Base-by-base conservation (phyloP, 768 basidiomycete species). In the Tulasnella sp. region DNA sequence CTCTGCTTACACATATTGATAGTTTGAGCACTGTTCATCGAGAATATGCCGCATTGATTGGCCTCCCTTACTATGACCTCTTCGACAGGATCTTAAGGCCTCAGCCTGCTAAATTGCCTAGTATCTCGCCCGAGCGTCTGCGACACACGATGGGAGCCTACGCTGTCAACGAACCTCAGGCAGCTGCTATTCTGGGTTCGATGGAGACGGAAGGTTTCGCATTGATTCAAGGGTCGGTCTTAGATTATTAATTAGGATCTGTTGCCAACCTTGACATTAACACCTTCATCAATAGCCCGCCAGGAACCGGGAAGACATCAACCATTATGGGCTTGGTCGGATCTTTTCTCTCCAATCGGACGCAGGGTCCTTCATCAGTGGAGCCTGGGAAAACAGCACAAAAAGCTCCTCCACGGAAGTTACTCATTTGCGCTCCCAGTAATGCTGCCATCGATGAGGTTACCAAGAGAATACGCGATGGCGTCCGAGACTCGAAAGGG, bases 381-480 rank as follows among this genome's bases (percentile, higher is more conserved):
- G 66, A 75, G 9, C 70, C 70, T 25, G 77, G 79, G 19, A 68
- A 63, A 47, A 63, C 56, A 48, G 58, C 63, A 15, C 72, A 73
- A 56, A 72, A 64, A 58, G 58, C 66, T n/a, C 66, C 74, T 1
- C 68, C 73, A 12, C 78, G 83, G 54, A 84, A 83, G 62, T 71
- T 98, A 37, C 74, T 99, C 15, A 71, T 99, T 32, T 99, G 95
- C 61, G 95, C 95, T 0, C 95, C 95, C 1, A 92, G 88, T 66
- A 99, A 99, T 65, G 95, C 95, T 15, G 95, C 95, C 22, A 92
- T 99, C 34, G 92, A 99, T 61, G 95, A 99, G 68, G 81, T 99
- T 15, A 86, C 88, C 5, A 74, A 77, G 59, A 82, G 95, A 34
- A 67, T 99, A 42, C 87, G 83, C 62, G 79, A 84, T 45, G 79